Percentiles rank a stretch among this genome's conserved stretches.
phyloP scores from a whole-genome alignment of 139 green algal genomes.

The Ettlia oleoabundans region DNA sequence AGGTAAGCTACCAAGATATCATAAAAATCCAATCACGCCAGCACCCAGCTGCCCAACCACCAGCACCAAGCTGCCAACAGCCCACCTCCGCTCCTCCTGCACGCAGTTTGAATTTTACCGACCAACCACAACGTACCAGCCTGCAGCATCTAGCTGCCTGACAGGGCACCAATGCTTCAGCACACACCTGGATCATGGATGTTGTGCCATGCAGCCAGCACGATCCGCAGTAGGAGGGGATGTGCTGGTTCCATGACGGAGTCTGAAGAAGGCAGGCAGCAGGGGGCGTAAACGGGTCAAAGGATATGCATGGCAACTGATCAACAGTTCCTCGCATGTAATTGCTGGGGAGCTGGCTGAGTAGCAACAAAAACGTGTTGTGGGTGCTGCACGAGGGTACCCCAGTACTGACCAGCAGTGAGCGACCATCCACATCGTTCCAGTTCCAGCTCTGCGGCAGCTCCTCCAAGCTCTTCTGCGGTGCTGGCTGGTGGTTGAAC shows the following conservation, averaged over 20 bases:
- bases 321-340: no score
- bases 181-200: slow-evolving; percentile 48
- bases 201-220: slow-evolving; percentile 69
- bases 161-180: neutral
- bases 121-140: neutral
- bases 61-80: no score
- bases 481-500: slow-evolving; percentile 28
- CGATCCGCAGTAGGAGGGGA: slow-evolving; percentile 62
- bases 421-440: slow-evolving; percentile 45
- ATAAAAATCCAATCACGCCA: no score
- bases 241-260: slow-evolving; percentile 56
- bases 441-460: slow-evolving; percentile 59
- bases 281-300: no score
- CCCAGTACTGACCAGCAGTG: slow-evolving; percentile 22
- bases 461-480: slow-evolving; percentile 9
- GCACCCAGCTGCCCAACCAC: no score
- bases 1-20: no score
- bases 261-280: slow-evolving; percentile 2
- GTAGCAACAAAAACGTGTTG: no score
- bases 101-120: no score
- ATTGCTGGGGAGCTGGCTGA: no score
- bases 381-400: no score
- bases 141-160: neutral
- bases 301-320: no score
- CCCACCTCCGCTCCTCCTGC: no score